These are phyloP conservation scores for Falciphora oryzae DNA, from an alignment of 2,329 filamentous ascomycete species.

Conservation along the genomic window DNA sequence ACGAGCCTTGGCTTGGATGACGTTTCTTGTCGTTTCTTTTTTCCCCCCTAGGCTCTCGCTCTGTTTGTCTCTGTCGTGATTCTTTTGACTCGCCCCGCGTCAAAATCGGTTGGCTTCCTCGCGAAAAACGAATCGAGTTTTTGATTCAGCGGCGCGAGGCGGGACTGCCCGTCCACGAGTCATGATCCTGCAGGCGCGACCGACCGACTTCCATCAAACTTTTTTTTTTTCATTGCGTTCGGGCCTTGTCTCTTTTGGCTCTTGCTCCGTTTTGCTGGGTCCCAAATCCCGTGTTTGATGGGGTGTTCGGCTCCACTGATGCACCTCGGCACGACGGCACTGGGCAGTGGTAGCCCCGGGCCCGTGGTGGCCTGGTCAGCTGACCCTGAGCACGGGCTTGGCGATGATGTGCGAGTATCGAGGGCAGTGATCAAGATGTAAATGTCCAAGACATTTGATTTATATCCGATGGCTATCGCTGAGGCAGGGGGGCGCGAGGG, in stretches of 20 bases:
- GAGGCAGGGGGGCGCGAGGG: too few species aligned
- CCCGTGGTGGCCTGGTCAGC: background rate
- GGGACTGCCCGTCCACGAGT: background rate
- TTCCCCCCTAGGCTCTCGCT: too few species aligned
- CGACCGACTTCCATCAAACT: background rate
- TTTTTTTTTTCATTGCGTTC: background rate
- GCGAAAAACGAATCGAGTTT: background rate
- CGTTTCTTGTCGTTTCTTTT: background rate
- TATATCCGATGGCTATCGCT: too few species aligned
- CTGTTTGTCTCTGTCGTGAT: background rate
- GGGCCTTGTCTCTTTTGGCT: background rate
- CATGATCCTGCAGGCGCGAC: background rate
- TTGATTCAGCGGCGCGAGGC: background rate
- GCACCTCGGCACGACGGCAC: background rate
- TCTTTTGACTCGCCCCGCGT: slow-evolving; percentile 1
- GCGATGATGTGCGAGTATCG: background rate
- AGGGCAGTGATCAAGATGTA: background rate
- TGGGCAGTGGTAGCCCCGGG: too few species aligned
- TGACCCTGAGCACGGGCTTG: background rate
- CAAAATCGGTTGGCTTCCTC: background rate
- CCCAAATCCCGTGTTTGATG: background rate
- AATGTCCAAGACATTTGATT: too few species aligned
- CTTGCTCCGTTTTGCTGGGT: background rate
- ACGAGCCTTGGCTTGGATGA: background rate
- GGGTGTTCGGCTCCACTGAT: background rate